A percentile compares a stretch with the other conserved stretches of the same genome.
Conservation (phyloP, 768 basidiomycete species). For the Mycena rosella region DNA sequence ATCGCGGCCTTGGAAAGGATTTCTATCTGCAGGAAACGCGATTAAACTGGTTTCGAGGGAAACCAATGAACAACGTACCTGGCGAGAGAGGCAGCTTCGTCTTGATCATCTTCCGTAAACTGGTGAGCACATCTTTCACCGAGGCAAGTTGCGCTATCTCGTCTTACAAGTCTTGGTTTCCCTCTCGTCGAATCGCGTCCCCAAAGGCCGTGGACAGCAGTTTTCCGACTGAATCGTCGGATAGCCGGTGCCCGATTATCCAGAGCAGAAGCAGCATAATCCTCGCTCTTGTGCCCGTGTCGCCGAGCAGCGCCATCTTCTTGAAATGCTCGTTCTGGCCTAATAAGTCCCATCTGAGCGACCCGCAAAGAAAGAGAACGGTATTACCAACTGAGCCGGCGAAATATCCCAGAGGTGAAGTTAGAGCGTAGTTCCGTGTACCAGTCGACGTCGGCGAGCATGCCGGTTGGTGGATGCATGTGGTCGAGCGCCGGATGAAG, state of each 20-base stretch:
- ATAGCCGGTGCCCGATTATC: slow-evolving; percentile 41
- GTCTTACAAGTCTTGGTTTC: slow-evolving; percentile 13
- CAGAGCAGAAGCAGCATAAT: slow-evolving; percentile 42
- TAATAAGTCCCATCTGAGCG: neutral
- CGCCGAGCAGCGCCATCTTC: slow-evolving; percentile 33
- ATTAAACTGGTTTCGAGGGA: neutral
- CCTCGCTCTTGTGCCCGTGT: slow-evolving; percentile 35
- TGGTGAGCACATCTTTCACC: slow-evolving; percentile 31
- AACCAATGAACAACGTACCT: neutral
- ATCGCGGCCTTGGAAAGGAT: slow-evolving; percentile 39
- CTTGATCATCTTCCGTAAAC: slow-evolving; percentile 39
- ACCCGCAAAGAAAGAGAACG: neutral
- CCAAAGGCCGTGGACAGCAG: slow-evolving; percentile 38
- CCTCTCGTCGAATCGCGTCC: slow-evolving; percentile 25
- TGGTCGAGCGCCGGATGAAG: slow-evolving; percentile 37
- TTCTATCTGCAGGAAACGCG: slow-evolving; percentile 25
- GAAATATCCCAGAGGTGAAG: slow-evolving; percentile 9
- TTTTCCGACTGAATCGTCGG: slow-evolving; percentile 31
- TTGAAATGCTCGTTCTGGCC: slow-evolving; percentile 40
- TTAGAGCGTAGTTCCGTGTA: slow-evolving; percentile 17
- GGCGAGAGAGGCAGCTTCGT: slow-evolving; percentile 34
- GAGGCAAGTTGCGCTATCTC: slow-evolving; percentile 25
- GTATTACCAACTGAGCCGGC: neutral
- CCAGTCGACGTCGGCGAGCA: slow-evolving; percentile 38
- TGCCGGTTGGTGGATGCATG: slow-evolving; percentile 37